A percentile compares a stretch with the other conserved stretches of the same genome.
Conservation (phyloP, 2,329 filamentous ascomycete genomes). For the Cytospora paraplurivora region DNA sequence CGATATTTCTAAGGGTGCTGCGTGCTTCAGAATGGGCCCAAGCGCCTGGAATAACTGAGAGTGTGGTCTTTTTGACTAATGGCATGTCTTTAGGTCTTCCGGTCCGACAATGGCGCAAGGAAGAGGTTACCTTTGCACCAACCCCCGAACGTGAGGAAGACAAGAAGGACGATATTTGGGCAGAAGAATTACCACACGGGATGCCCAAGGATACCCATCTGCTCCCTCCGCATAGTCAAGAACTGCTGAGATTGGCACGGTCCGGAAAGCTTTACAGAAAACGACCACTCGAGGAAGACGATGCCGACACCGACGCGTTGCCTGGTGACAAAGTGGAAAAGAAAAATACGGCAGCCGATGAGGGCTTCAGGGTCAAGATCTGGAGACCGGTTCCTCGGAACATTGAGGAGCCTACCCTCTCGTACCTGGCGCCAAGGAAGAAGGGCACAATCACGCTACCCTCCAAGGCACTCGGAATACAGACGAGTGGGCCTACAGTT, state of each 20-base stretch:
- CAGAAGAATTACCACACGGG: conserved; percentile 70
- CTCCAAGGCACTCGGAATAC: conserved; percentile 50
- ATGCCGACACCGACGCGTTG: conserved; percentile 51
- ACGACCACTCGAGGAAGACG: conserved; percentile 66
- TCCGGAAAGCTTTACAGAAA: conserved; percentile 80
- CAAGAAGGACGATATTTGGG: conserved; percentile 68
- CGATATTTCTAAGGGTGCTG: no score
- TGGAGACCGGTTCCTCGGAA: conserved; percentile 66
- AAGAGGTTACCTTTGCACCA: conserved; percentile 68
- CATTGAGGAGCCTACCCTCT: conserved; percentile 53
- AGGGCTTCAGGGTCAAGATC: conserved; percentile 58
- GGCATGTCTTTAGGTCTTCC: conserved; percentile 68
- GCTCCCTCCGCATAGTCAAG: conserved; percentile 76
- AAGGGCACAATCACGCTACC: conserved; percentile 62
- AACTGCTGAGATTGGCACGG: conserved; percentile 78
- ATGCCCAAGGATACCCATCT: conserved; percentile 87
- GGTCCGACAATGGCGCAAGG: conserved; percentile 85
- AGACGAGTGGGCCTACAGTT: conserved; percentile 57
- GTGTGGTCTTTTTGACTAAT: not conserved
- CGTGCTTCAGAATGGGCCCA: no score
- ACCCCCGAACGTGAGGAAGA: conserved; percentile 64
- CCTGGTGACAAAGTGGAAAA: conserved; percentile 57
- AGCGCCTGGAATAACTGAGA: no score
- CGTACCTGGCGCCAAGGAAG: conserved; percentile 62
- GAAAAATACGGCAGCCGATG: conserved; percentile 66